These are phyloP conservation scores for Phytophthora capsici DNA, from an alignment of 352 stramenopile genomes.

Conservation along the genomic window DNA sequence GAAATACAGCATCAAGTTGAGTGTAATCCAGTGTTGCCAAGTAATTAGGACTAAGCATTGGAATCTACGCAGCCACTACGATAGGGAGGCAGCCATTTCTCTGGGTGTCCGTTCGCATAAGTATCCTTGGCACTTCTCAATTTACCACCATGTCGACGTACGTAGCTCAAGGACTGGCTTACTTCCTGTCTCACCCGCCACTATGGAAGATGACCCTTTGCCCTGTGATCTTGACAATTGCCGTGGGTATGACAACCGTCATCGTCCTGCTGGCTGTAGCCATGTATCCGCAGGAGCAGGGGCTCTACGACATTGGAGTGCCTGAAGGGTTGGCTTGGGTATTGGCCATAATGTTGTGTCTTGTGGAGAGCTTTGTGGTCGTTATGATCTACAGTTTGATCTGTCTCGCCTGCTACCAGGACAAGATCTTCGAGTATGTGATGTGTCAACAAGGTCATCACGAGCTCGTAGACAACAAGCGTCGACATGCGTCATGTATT, in stretches of 20 bases:
- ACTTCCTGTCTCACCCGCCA: slow-evolving; percentile 56
- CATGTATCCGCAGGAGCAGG: slow-evolving; percentile 52
- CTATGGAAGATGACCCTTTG: slow-evolving; percentile 57
- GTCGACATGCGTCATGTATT: slow-evolving; percentile 43
- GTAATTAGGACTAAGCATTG: slow-evolving; percentile 1
- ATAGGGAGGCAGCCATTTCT: slow-evolving; percentile 15
- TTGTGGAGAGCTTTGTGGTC: slow-evolving; percentile 64
- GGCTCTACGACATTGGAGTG: slow-evolving; percentile 43
- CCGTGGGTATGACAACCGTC: slow-evolving; percentile 47
- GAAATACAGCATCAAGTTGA: too few species aligned
- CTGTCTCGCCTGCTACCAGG: slow-evolving; percentile 53
- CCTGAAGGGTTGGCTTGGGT: slow-evolving; percentile 50
- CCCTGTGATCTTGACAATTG: slow-evolving; percentile 54
- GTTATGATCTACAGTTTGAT: slow-evolving; percentile 61
- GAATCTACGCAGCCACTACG: slow-evolving; percentile 8
- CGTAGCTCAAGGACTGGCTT: slow-evolving; percentile 40
- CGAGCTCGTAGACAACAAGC: slow-evolving; percentile 47
- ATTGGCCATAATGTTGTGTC: slow-evolving; percentile 56
- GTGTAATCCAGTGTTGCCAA: not conserved
- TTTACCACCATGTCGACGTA: slow-evolving; percentile 39
- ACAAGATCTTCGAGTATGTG: slow-evolving; percentile 62
- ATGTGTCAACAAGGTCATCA: slow-evolving; percentile 47
- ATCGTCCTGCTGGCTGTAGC: slow-evolving; percentile 49
- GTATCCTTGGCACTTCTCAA: slow-evolving; percentile 16
- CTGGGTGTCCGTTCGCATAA: slow-evolving; percentile 5